Percentiles rank a stretch among this genome's conserved stretches.
phyloP scores from a whole-genome alignment of 495 filamentous ascomycete species.

The Trichocladium uniseriatum region DNA sequence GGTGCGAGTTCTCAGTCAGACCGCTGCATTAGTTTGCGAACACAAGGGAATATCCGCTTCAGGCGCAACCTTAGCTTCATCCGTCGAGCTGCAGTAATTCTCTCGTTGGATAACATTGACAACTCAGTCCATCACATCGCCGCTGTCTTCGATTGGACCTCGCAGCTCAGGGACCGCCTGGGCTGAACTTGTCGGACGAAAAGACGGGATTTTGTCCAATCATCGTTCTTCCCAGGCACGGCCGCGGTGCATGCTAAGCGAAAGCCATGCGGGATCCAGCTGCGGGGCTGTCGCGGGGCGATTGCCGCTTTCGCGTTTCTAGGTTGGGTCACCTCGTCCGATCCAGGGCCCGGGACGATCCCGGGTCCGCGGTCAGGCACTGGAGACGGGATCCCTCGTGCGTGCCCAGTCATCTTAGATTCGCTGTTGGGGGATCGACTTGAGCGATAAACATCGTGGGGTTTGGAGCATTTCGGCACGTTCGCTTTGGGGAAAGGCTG shows the following conservation, averaged over 20 bases:
- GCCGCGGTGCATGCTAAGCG: constrained; percentile 1
- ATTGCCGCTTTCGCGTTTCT: background rate
- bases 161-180: too few species aligned
- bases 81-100: too few species aligned
- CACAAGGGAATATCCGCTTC: too few species aligned
- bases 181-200: background rate
- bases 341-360: constrained; percentile 3
- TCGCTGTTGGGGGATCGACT: constrained; percentile 1
- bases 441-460: too few species aligned
- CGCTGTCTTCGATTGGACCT: too few species aligned
- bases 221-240: background rate
- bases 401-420: background rate
- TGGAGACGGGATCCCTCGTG: background rate
- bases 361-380: background rate
- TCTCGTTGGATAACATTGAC: too few species aligned
- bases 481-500: too few species aligned
- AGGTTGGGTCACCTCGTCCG: constrained; percentile 8
- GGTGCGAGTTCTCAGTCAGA: too few species aligned
- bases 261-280: background rate
- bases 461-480: too few species aligned
- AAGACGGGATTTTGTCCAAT: constrained; percentile 4
- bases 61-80: too few species aligned
- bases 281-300: background rate
- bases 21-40: too few species aligned
- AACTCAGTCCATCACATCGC: too few species aligned